These are phyloP conservation scores for Saccharum hybrid DNA, from an alignment of 202 grass and related monocot genomes.

Conservation along the genomic window DNA sequence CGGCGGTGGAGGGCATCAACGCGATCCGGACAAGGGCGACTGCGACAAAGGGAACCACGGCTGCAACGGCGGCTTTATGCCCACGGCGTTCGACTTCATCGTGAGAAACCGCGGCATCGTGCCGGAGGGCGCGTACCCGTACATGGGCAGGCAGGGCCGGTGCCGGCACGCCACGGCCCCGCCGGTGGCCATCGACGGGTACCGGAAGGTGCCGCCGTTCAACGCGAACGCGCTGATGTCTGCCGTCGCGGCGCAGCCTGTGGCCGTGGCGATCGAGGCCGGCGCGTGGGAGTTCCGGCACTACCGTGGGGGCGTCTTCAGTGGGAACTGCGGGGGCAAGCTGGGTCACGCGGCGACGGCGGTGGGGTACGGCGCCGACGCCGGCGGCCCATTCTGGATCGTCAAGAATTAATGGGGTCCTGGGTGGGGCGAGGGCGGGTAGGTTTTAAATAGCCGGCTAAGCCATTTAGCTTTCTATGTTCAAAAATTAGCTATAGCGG, in stretches of 20 bases:
- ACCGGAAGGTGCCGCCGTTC: background rate
- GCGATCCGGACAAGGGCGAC: constrained; percentile 39
- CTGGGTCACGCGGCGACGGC: background rate
- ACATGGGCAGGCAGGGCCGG: constrained; percentile 9
- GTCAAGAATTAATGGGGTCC: constrained; percentile 49
- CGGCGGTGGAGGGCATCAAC: constrained; percentile 47
- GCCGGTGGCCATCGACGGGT: constrained; percentile 29
- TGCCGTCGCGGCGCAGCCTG: constrained; percentile 36
- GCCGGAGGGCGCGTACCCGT: constrained; percentile 35
- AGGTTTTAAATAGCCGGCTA: no score
- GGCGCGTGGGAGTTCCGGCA: background rate
- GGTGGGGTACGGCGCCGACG: constrained; percentile 39
- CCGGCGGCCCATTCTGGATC: constrained; percentile 32
- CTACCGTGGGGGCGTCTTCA: constrained; percentile 33
- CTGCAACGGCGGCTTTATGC: constrained; percentile 35
- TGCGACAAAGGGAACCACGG: background rate
- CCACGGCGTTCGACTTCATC: constrained; percentile 37
- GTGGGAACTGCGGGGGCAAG: background rate
- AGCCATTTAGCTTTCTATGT: no score
- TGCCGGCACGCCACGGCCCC: background rate
- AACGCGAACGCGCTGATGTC: constrained; percentile 5
- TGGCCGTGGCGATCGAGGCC: constrained; percentile 7
- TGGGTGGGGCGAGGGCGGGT: constrained; percentile 35
- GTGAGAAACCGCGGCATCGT: background rate
- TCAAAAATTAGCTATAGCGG: no score